Evolutionary conservation across 768 basidiomycete species (phyloP), one percentile per base, ranked within the genome.

Genomic region (Trametes cinnabarina): DNA sequence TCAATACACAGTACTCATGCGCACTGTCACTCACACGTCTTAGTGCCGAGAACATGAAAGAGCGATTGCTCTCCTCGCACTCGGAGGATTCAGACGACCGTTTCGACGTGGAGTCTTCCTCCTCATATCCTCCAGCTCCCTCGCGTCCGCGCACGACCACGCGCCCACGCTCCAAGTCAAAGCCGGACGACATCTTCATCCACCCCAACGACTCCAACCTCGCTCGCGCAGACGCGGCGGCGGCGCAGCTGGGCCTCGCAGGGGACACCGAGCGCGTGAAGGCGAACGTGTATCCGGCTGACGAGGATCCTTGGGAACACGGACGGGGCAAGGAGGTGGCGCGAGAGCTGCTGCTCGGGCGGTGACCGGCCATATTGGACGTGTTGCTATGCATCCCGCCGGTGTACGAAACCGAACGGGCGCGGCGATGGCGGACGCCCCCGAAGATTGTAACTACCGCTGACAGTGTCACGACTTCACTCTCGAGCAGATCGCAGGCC

Each of bases 211-310:
- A 84, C 41, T 86, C 85, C 35, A 87, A 86, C 65, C 65, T 86
- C 60, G 85, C 84, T 6, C 83, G 86, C 34, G 86, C 86, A 3
- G 86, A 88, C 57, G 83, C 80, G 9, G 77, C 72, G n/a, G 84
- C 84, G 0, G 68, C 80, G 44, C 77, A 82, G 63, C 71, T 85
- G 30, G 86, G 84, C 22, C 58, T 85, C 17, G 69, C 69, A 3
- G 61, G 61, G 26, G 76, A 80, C 56, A 79, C 81, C 8, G 80
- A 84, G 34, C 72, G 73, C 22, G 80, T 80, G 5, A 70, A 74
- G 54, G 76, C 71, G 9, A 71, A 74, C 60, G 69, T 61, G 34
- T 74, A 72, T 42, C 58, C 68, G 4, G 67, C 70, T 19, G 77
- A 76, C 2, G 73, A 70, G 30, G 66, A 73, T 15, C 64, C 74